Percentiles rank a stretch among this genome's conserved stretches.
Evolutionary conservation across 148 eudicot genomes (phyloP).

Genomic region (Nepenthes mirabilis): DNA sequence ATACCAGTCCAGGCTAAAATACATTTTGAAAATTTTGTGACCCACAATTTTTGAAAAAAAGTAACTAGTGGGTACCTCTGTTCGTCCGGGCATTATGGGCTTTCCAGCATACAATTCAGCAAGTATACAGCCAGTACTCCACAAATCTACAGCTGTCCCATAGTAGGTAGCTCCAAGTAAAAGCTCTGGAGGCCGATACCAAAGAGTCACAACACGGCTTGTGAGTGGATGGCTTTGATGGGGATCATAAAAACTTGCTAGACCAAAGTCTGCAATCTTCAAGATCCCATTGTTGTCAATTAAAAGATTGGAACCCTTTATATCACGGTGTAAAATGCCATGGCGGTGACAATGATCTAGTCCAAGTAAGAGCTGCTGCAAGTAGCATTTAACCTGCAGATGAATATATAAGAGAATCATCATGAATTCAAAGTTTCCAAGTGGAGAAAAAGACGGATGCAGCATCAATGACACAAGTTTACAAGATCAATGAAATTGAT

Average conservation of each 20-base stretch:
- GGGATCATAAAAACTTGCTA: constrained; percentile 69
- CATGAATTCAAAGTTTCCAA: neutral
- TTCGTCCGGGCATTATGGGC: constrained; percentile 88
- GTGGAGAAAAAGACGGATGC: neutral
- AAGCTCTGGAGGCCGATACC: constrained; percentile 91
- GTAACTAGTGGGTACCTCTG: constrained; percentile 41
- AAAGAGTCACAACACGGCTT: constrained; percentile 80
- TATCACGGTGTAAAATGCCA: constrained; percentile 70
- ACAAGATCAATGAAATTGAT: too few relatives aligned
- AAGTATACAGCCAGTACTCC: constrained; percentile 88
- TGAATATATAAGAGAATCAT: neutral
- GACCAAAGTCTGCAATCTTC: constrained; percentile 87
- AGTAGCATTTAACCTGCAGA: constrained; percentile 67
- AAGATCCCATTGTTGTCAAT: constrained; percentile 66
- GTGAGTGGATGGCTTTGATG: constrained; percentile 51
- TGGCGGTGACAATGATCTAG: constrained; percentile 78
- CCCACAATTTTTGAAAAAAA: too few relatives aligned
- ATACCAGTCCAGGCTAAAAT: too few relatives aligned
- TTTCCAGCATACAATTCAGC: constrained; percentile 79
- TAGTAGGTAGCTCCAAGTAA: constrained; percentile 76
- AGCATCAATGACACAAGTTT: too few relatives aligned
- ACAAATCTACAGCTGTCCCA: constrained; percentile 68
- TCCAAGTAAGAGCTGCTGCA: constrained; percentile 72
- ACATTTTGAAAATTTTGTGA: too few relatives aligned
- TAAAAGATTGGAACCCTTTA: constrained; percentile 75